Conservation (phyloP, 163 green algal genomes). For the Prototheca cutis region DNA sequence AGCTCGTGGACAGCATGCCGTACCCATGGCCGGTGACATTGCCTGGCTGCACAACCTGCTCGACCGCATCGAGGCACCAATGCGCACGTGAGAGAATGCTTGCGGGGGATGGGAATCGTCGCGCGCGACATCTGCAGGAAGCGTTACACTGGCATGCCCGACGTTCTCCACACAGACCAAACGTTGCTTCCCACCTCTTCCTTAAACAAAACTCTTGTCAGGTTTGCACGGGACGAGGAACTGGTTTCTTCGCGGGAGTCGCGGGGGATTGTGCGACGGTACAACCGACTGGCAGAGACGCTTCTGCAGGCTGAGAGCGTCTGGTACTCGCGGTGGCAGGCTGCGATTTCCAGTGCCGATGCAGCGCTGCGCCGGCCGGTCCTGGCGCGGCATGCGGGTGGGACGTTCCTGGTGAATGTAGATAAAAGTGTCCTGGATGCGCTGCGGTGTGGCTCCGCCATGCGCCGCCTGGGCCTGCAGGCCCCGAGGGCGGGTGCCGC, state of each 20-base stretch:
- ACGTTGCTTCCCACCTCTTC: no score
- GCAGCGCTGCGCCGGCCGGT: slow-evolving; percentile 63
- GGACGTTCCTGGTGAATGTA: slow-evolving; percentile 73
- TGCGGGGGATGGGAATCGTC: no score
- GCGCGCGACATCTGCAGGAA: no score
- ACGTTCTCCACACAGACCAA: no score
- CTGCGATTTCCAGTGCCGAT: slow-evolving; percentile 40
- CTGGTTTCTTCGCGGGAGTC: no score
- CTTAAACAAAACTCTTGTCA: no score
- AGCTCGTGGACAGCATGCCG: slow-evolving; percentile 60
- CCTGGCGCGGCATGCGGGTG: slow-evolving; percentile 58
- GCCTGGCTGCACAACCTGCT: slow-evolving; percentile 87
- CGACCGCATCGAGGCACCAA: slow-evolving; percentile 80
- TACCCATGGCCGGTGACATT: slow-evolving; percentile 77
- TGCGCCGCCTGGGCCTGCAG: slow-evolving; percentile 75
- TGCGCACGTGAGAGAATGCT: slow-evolving; percentile 80
- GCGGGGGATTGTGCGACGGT: slow-evolving; percentile 75
- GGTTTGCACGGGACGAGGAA: no score
- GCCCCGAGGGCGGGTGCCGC: slow-evolving; percentile 58
- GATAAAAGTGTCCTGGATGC: slow-evolving; percentile 80
- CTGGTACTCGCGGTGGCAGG: slow-evolving; percentile 58
- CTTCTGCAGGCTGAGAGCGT: slow-evolving; percentile 88
- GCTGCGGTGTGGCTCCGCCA: slow-evolving; percentile 73
- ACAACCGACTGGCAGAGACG: slow-evolving; percentile 80
- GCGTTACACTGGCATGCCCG: no score